A percentile compares a stretch with the other conserved stretches of the same genome.
Evolutionary conservation across 1,284 basidiomycete species (phyloP).

Genomic region (Farysia itapuensis): DNA sequence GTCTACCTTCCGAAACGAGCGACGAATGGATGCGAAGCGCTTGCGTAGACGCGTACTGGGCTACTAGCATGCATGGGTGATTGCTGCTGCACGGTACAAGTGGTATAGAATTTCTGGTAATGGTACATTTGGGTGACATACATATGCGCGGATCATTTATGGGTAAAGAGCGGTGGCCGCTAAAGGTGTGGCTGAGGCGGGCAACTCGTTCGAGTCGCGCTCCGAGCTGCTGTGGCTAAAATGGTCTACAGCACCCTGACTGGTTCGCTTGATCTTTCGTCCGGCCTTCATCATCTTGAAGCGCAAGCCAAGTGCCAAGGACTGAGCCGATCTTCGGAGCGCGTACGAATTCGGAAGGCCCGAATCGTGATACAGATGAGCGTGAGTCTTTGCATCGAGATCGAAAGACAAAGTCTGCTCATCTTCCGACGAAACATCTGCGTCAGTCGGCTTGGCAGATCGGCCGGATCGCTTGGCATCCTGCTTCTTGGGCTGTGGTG

Average conservation of each 20-base stretch:
- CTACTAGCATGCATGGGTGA: too few species aligned
- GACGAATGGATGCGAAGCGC: slow-evolving; percentile 15
- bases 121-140: too few species aligned
- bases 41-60: slow-evolving; percentile 13
- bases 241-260: slow-evolving; percentile 3
- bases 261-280: slow-evolving; percentile 6
- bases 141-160: not conserved
- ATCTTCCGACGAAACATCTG: not conserved
- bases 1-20: slow-evolving; percentile 17
- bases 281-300: slow-evolving; percentile 31
- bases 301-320: slow-evolving; percentile 24
- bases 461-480: too few species aligned
- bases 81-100: too few species aligned
- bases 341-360: slow-evolving; percentile 1
- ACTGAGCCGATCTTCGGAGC: slow-evolving; percentile 18
- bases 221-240: slow-evolving; percentile 1
- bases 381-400: too few species aligned
- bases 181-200: not conserved
- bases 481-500: too few species aligned
- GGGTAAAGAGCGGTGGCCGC: not conserved
- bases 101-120: too few species aligned
- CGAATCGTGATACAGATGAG: too few species aligned
- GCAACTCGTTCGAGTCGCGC: slow-evolving; percentile 6
- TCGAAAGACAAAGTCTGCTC: too few species aligned
- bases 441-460: too few species aligned